These are phyloP conservation scores for Nicotiana sylvestris DNA, from an alignment of 257 asterid genomes.

Conservation along the genomic window DNA sequence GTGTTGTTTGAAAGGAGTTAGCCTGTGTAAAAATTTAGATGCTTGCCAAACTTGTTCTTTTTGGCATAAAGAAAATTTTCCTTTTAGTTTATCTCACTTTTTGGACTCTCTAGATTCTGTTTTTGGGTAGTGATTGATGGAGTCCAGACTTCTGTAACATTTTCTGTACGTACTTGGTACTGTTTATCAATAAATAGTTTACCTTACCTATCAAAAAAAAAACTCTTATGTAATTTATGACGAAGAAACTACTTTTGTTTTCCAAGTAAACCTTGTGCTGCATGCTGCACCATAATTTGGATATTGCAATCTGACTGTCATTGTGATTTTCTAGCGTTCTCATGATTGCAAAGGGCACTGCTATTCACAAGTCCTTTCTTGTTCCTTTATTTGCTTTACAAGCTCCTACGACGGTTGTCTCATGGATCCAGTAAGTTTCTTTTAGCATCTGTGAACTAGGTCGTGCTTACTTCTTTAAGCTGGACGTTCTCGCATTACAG, in stretches of 20 bases:
- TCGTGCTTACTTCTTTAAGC: not conserved
- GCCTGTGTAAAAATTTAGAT: not conserved
- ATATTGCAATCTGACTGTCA: not conserved
- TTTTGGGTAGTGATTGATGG: not conserved
- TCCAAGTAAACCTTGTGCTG: not conserved
- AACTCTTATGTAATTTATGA: not conserved
- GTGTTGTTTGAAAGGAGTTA: not conserved
- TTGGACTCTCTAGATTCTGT: not conserved
- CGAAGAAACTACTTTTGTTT: not conserved
- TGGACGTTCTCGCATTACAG: not conserved
- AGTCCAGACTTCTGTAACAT: not conserved
- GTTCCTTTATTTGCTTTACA: constrained; percentile 76
- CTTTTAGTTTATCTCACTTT: not conserved
- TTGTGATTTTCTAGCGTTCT: constrained; percentile 30
- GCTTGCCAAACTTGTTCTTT: not conserved
- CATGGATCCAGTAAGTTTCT: constrained; percentile 77
- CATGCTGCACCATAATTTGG: not conserved
- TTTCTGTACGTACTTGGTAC: not conserved
- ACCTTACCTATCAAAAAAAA: not conserved
- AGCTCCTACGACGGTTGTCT: constrained; percentile 68
- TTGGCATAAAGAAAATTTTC: not conserved
- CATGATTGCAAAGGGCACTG: constrained; percentile 77
- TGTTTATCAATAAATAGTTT: not conserved
- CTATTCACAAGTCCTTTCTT: constrained; percentile 78
- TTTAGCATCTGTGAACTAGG: not conserved